phyloP scores from a whole-genome alignment of 225 moss, liverwort and hornwort genomes.

The Takakia lepidozioides region DNA sequence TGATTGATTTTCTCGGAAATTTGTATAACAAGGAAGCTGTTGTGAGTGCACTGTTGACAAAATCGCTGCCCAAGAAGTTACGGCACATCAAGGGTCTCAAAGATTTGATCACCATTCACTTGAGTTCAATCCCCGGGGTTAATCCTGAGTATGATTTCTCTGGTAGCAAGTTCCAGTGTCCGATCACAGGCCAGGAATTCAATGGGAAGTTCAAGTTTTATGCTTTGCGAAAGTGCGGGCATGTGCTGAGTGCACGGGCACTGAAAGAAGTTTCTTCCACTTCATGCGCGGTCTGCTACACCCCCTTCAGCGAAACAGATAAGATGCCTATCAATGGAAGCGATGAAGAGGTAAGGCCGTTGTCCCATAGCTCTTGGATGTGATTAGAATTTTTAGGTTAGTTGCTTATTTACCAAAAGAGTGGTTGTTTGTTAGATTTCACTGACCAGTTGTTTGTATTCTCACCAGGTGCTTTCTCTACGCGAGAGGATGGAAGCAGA shows the following conservation, averaged over 20 bases:
- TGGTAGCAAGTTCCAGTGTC: slow-evolving; percentile 89
- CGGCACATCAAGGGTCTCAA: slow-evolving; percentile 79
- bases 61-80: slow-evolving; percentile 77
- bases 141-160: slow-evolving; percentile 61
- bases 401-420: too few species aligned
- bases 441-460: background rate
- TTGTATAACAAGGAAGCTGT: slow-evolving; percentile 89
- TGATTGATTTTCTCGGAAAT: slow-evolving; percentile 79
- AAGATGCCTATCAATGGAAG: slow-evolving; percentile 81
- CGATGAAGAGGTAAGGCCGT: slow-evolving; percentile 63
- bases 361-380: background rate
- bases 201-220: slow-evolving; percentile 89
- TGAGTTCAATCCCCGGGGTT: slow-evolving; percentile 70
- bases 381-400: too few species aligned
- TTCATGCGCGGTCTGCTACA: slow-evolving; percentile 79
- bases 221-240: slow-evolving; percentile 72
- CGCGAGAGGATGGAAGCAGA: slow-evolving; percentile 77
- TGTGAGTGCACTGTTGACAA: slow-evolving; percentile 72
- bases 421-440: too few species aligned
- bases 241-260: slow-evolving; percentile 85
- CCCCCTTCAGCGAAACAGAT: slow-evolving; percentile 57
- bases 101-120: slow-evolving; percentile 68
- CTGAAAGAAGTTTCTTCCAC: slow-evolving; percentile 72
- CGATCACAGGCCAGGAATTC: slow-evolving; percentile 69
- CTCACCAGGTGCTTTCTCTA: slow-evolving; percentile 31